Evolutionary conservation across 2,329 filamentous ascomycete genomes (phyloP).

Genomic region (Mollisiaceae sp.): DNA sequence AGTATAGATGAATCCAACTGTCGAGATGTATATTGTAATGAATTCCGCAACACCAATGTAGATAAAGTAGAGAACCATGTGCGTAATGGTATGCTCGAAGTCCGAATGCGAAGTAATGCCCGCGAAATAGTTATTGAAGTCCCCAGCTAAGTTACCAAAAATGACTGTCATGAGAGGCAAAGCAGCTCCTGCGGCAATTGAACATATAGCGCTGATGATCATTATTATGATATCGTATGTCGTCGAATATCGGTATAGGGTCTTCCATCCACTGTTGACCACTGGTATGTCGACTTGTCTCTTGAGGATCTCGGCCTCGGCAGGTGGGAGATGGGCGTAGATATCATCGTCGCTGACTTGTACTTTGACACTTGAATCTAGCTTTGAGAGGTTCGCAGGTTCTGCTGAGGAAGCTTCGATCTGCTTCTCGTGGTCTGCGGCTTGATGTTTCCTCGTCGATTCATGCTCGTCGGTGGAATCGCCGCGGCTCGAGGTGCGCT

Average conservation of each 20-base stretch:
- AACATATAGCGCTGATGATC: conserved; percentile 54
- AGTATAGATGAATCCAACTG: conserved; percentile 87
- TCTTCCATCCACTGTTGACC: conserved; percentile 66
- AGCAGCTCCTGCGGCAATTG: conserved; percentile 63
- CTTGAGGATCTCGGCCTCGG: conserved; percentile 71
- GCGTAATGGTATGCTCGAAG: conserved; percentile 65
- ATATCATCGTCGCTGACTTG: conserved; percentile 52
- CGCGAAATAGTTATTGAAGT: conserved; percentile 67
- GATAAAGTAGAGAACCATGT: conserved; percentile 79
- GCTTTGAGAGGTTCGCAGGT: conserved; percentile 50
- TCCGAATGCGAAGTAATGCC: conserved; percentile 52
- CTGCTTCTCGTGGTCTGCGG: conserved; percentile 51
- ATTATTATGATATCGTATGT: conserved; percentile 57
- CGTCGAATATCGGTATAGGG: conserved; percentile 62
- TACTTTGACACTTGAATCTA: conserved; percentile 43
- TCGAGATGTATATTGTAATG: conserved; percentile 76
- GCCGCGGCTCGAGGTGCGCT: conserved; percentile 32
- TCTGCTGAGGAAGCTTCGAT: conserved; percentile 66
- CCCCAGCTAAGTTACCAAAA: conserved; percentile 76
- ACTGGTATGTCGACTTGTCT: conserved; percentile 70
- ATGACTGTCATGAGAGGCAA: conserved; percentile 64
- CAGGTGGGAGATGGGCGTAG: conserved; percentile 64
- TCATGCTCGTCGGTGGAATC: conserved; percentile 31
- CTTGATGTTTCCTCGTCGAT: conserved; percentile 28
- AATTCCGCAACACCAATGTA: conserved; percentile 86